Conservation (phyloP, 2,329 filamentous ascomycete species). For the Diaporthe eres region DNA sequence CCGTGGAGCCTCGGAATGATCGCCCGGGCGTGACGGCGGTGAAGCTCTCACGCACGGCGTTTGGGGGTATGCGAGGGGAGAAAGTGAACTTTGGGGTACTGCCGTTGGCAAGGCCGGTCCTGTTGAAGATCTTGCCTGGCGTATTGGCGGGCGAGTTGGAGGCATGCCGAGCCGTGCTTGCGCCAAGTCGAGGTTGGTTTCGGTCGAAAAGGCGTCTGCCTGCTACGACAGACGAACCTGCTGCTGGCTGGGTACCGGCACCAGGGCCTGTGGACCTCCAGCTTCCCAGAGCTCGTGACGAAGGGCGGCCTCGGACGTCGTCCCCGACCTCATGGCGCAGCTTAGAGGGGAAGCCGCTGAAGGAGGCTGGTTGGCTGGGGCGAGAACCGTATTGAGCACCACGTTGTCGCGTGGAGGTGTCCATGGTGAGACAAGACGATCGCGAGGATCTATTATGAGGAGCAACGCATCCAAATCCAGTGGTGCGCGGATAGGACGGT, state of each 20-base stretch:
- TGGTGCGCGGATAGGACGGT: constrained; percentile 62
- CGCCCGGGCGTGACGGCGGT: constrained; percentile 60
- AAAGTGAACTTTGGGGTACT: constrained; percentile 52
- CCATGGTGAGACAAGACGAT: constrained; percentile 35
- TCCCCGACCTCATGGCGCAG: constrained; percentile 30
- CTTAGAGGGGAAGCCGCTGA: constrained; percentile 33
- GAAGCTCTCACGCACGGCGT: constrained; percentile 64
- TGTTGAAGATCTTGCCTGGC: constrained; percentile 52
- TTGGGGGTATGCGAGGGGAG: constrained; percentile 61
- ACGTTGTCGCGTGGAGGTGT: constrained; percentile 40
- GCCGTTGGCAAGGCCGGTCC: constrained; percentile 44
- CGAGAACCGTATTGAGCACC: constrained; percentile 28
- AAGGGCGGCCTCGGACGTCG: constrained; percentile 27
- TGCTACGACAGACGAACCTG: constrained; percentile 49
- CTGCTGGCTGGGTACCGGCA: constrained; percentile 52
- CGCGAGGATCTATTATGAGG: constrained; percentile 24
- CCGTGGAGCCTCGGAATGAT: constrained; percentile 60
- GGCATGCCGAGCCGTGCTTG: constrained; percentile 41
- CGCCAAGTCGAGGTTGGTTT: constrained; percentile 49
- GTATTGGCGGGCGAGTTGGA: constrained; percentile 46
- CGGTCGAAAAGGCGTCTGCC: constrained; percentile 53
- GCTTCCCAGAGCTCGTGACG: constrained; percentile 43
- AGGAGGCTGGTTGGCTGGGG: constrained; percentile 38
- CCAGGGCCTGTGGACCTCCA: constrained; percentile 46
- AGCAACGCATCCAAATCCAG: not conserved